Evolutionary conservation across 208 protist genomes (phyloP).

Genomic region (Acanthamoeba sp.): DNA sequence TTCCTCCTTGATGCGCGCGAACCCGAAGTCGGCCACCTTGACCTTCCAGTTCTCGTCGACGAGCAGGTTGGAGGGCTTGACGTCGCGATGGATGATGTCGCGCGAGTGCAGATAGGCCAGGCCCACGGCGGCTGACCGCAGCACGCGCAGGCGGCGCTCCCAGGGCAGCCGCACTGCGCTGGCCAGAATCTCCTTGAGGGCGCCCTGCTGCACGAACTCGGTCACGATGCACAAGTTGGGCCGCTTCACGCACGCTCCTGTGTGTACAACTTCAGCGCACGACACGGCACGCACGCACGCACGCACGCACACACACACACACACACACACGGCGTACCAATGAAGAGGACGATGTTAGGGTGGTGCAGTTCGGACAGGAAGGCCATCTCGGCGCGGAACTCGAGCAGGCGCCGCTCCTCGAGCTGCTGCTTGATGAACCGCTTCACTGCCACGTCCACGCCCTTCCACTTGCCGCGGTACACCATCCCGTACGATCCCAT

Average conservation of each 20-base stretch:
- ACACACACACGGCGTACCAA: not conserved
- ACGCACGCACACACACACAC: too few species aligned
- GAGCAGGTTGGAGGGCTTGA: too few species aligned
- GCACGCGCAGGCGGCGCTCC: not conserved
- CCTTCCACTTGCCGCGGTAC: conserved; percentile 52
- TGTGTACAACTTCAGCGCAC: not conserved
- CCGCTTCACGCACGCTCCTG: conserved; percentile 71
- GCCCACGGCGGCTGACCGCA: conserved; percentile 27
- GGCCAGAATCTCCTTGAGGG: conserved; percentile 79
- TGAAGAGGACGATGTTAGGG: conserved; percentile 66
- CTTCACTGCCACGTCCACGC: conserved; percentile 59
- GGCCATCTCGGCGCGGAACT: conserved; percentile 64
- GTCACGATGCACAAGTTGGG: conserved; percentile 86
- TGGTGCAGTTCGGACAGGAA: conserved; percentile 64
- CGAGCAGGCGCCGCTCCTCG: conserved; percentile 20
- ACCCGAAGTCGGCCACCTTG: too few species aligned
- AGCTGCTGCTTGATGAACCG: conserved; percentile 70
- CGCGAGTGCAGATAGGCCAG: conserved; percentile 62
- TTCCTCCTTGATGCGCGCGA: too few species aligned
- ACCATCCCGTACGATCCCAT: conserved; percentile 36
- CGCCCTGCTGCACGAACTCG: conserved; percentile 82
- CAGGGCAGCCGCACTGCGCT: not conserved
- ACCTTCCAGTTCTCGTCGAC: too few species aligned
- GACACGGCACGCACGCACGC: not conserved
- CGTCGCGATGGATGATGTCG: too few species aligned